Evolutionary conservation across 2,329 filamentous ascomycete genomes (phyloP).

Genomic region (Thermothelomyces thermophilus): DNA sequence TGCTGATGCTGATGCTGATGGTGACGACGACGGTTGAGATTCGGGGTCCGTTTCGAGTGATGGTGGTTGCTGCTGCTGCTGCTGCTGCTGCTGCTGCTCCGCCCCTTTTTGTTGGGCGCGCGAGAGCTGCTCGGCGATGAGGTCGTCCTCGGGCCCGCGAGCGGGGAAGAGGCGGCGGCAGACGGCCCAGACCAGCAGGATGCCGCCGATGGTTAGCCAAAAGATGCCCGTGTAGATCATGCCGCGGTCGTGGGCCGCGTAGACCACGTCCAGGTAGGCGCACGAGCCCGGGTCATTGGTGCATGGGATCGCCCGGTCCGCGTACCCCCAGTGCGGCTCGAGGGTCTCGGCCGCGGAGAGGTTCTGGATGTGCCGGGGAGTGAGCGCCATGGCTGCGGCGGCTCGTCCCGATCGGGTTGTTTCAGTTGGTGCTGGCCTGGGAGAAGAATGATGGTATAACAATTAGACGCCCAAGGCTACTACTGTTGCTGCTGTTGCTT

Average conservation of each 20-base stretch:
- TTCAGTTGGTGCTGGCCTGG: too few species aligned
- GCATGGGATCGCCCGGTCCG: constrained; percentile 40
- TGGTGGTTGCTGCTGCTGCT: background rate
- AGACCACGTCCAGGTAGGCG: constrained; percentile 46
- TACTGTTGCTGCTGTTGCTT: too few species aligned
- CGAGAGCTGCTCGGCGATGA: constrained; percentile 14
- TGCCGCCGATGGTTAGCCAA: constrained; percentile 40
- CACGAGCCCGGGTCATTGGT: constrained; percentile 42
- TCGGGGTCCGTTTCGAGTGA: background rate
- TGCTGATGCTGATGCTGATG: too few species aligned
- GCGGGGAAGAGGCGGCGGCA: constrained; percentile 23
- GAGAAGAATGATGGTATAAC: too few species aligned
- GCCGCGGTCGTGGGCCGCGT: constrained; percentile 41
- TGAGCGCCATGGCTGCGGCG: constrained; percentile 10
- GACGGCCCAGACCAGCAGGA: constrained; percentile 39
- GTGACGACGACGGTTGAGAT: too few species aligned
- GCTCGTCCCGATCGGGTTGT: too few species aligned
- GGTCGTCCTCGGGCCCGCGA: constrained; percentile 10
- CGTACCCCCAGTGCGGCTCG: constrained; percentile 43
- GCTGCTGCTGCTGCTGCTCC: background rate
- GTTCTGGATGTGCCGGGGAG: constrained; percentile 36
- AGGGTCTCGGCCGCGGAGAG: constrained; percentile 31
- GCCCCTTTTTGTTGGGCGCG: background rate
- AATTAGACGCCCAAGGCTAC: too few species aligned
- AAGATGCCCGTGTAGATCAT: constrained; percentile 47